Evolutionary conservation across 2,329 filamentous ascomycete species (phyloP).

Genomic region (Dendryphion nanum): DNA sequence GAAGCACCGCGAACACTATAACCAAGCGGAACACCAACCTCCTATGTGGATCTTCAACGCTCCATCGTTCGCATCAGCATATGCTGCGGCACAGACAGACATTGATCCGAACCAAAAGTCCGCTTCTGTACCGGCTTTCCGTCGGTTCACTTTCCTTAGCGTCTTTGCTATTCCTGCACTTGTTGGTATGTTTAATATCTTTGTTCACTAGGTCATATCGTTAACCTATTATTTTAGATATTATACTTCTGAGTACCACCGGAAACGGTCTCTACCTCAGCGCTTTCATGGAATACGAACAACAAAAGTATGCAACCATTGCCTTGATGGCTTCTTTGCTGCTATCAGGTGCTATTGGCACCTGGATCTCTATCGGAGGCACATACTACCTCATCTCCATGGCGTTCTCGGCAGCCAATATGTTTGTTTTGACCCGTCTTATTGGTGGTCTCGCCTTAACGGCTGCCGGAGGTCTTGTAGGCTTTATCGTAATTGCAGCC

Average conservation of each 20-base stretch:
- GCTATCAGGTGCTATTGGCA: slow-evolving; percentile 60
- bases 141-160: slow-evolving; percentile 57
- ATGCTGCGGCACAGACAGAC: slow-evolving; percentile 54
- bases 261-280: slow-evolving; percentile 63
- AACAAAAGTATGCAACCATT: slow-evolving; percentile 55
- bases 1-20: slow-evolving; percentile 44
- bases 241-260: slow-evolving; percentile 57
- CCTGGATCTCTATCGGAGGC: slow-evolving; percentile 63
- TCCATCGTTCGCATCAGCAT: slow-evolving; percentile 50
- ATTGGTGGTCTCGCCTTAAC: slow-evolving; percentile 53
- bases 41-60: slow-evolving; percentile 52
- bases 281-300: slow-evolving; percentile 51
- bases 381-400: slow-evolving; percentile 61
- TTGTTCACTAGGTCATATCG: background rate
- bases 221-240: slow-evolving; percentile 46
- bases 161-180: slow-evolving; percentile 64
- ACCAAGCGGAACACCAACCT: slow-evolving; percentile 43
- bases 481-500: slow-evolving; percentile 52
- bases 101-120: slow-evolving; percentile 49
- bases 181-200: slow-evolving; percentile 35
- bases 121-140: slow-evolving; percentile 46
- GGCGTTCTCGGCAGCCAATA: slow-evolving; percentile 56
- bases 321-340: slow-evolving; percentile 60
- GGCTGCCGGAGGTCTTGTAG: slow-evolving; percentile 52
- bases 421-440: slow-evolving; percentile 55